Evolutionary conservation across 495 filamentous ascomycete species (phyloP).

Genomic region (Xanthoparmelia taractica): DNA sequence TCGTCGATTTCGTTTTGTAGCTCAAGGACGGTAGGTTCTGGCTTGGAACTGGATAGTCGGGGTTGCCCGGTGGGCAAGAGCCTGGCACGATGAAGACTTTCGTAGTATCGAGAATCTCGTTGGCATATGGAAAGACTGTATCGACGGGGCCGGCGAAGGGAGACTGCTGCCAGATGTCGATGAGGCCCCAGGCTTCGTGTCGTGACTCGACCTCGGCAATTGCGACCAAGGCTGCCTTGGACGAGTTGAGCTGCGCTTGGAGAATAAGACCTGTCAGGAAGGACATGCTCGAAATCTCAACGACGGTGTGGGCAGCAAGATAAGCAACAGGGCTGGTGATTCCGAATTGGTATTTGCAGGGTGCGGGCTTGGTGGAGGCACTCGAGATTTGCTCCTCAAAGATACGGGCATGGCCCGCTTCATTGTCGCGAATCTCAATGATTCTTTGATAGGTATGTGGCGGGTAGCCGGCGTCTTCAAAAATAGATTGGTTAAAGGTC

Average conservation of each 20-base stretch:
- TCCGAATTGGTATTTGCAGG: slow-evolving; percentile 42
- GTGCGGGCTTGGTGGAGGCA: slow-evolving; percentile 45
- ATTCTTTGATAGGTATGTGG: slow-evolving; percentile 43
- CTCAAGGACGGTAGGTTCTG: slow-evolving; percentile 38
- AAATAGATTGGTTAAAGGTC: slow-evolving; percentile 36
- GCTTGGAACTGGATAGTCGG: slow-evolving; percentile 40
- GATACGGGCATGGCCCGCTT: slow-evolving; percentile 49
- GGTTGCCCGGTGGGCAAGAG: slow-evolving; percentile 44
- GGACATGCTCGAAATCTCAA: slow-evolving; percentile 49
- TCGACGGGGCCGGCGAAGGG: slow-evolving; percentile 46
- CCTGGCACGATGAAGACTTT: slow-evolving; percentile 41
- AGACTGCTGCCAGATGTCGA: slow-evolving; percentile 43
- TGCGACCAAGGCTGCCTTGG: slow-evolving; percentile 40
- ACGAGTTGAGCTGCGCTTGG: slow-evolving; percentile 32
- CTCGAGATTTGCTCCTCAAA: slow-evolving; percentile 47
- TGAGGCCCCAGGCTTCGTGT: slow-evolving; percentile 44
- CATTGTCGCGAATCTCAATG: slow-evolving; percentile 48
- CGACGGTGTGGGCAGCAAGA: slow-evolving; percentile 39
- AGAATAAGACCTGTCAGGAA: slow-evolving; percentile 46
- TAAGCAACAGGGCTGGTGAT: slow-evolving; percentile 33
- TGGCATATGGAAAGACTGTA: slow-evolving; percentile 47
- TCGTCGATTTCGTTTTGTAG: slow-evolving; percentile 32
- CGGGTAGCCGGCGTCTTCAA: slow-evolving; percentile 38
- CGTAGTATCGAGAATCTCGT: slow-evolving; percentile 47
- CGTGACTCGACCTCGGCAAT: slow-evolving; percentile 44